Base-by-base conservation (phyloP, 1,284 basidiomycete species). In the Microbotryum silenes-acaulis region DNA sequence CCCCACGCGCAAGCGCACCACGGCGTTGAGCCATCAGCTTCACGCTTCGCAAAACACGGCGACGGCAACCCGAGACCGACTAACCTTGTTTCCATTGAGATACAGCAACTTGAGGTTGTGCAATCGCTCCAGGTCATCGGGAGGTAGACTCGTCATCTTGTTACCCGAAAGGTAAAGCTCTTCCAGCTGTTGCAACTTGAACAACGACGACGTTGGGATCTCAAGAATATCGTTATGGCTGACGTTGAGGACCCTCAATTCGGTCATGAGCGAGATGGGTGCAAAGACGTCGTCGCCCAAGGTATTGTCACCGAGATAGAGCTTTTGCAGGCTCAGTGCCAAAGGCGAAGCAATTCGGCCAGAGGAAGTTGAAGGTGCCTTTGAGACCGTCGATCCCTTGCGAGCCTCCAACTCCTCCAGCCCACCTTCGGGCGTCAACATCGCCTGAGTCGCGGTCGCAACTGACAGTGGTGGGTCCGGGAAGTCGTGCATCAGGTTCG, bases 161-260 rank as follows among this genome's bases (percentile, higher is more conserved):
- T 97, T 98, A 42, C 94, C 92, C 67, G 89, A 91, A 8, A 98
- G 79, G 74, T 97, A 98, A 45, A 99, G 78, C 76, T 93, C 87
- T 74, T 89, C 85, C 27, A 99, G 80, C 62, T 77, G 75, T 29
- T 75, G 72, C 65, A 89, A 81, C 63, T 85, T 85, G 64, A 82
- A 79, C 69, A 97, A 84, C 66, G 91, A 60, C 50, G 68, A 65
- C 0, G 83, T 77, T 0, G 91, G 90, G 48, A 97, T 82, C 73
- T 96, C 91, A 74, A 88, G 87, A 62, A 98, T 89, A 63, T 91
- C 86, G 77, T 99, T 99, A 79, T 97, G 97, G 60, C 89, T 91
- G 42, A 98, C 79, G 70, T 98, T 98, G 60, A 98, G 82, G 2
- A 92, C 85, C 4, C 81, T 81, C 14, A 97, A 81, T 68, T 87